Evolutionary conservation across 306 rosid species (phyloP).

Genomic region (Urtica urens): DNA sequence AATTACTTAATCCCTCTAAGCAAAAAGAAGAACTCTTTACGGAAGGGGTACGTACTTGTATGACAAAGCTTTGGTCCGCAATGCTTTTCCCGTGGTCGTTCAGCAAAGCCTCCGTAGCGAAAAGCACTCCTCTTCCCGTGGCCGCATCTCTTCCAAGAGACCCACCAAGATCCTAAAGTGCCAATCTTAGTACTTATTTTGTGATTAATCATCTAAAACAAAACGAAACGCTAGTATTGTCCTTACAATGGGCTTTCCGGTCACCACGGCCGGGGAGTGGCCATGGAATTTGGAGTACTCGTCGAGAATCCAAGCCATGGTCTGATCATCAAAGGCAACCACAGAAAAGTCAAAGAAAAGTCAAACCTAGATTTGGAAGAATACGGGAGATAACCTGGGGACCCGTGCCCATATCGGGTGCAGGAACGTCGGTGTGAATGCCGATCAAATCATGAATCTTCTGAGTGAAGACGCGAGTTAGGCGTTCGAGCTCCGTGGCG

Average conservation of each 20-base stretch:
- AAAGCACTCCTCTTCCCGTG: constrained; percentile 83
- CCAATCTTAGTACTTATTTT: background rate
- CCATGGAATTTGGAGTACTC: constrained; percentile 97
- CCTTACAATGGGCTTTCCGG: constrained; percentile 89
- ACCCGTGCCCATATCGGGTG: constrained; percentile 98
- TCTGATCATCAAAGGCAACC: constrained; percentile 33
- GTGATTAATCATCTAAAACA: background rate
- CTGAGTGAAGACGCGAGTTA: constrained; percentile 90
- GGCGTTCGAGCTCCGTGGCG: constrained; percentile 69
- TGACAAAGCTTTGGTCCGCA: constrained; percentile 67
- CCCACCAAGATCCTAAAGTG: constrained; percentile 77
- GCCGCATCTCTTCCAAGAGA: constrained; percentile 94
- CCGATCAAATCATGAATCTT: constrained; percentile 90
- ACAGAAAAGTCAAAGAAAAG: background rate
- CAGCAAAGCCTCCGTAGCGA: constrained; percentile 80
- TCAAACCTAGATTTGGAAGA: background rate
- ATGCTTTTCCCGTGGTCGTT: constrained; percentile 69
- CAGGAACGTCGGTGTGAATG: constrained; percentile 79
- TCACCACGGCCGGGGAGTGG: constrained; percentile 84
- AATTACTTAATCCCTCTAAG: background rate
- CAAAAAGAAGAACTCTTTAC: background rate
- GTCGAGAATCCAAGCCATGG: constrained; percentile 97
- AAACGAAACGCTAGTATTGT: background rate
- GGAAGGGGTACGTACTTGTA: constrained; percentile 40
- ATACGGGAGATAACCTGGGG: constrained; percentile 48